A percentile compares a stretch with the other conserved stretches of the same genome.
Evolutionary conservation across 768 basidiomycete genomes (phyloP).

Genomic region (Tricholoma saponaceum): DNA sequence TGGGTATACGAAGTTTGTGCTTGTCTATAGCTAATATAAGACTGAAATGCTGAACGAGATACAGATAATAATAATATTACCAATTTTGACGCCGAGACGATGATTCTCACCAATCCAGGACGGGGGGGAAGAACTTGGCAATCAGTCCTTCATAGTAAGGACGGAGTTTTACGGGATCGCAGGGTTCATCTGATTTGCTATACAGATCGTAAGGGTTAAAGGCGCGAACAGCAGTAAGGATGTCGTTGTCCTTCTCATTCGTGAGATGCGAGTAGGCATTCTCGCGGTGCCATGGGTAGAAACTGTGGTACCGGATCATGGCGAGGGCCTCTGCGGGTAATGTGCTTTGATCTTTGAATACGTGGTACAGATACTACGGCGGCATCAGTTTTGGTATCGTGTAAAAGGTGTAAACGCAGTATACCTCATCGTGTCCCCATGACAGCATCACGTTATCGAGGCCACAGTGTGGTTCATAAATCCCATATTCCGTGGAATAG

Average conservation of each 20-base stretch:
- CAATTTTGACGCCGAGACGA: background rate
- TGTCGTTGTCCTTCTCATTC: slow-evolving; percentile 61
- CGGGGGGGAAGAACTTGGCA: slow-evolving; percentile 78
- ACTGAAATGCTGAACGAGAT: background rate
- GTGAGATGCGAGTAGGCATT: slow-evolving; percentile 78
- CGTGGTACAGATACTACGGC: slow-evolving; percentile 73
- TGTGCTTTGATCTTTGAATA: slow-evolving; percentile 77
- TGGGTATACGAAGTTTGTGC: background rate
- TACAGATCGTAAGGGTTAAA: slow-evolving; percentile 97
- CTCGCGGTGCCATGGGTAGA: slow-evolving; percentile 95
- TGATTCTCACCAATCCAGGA: slow-evolving; percentile 71
- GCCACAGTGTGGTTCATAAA: slow-evolving; percentile 76
- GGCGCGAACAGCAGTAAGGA: slow-evolving; percentile 70
- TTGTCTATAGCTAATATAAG: background rate
- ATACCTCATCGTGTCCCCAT: slow-evolving; percentile 91
- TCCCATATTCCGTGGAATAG: slow-evolving; percentile 67
- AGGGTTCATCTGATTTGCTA: slow-evolving; percentile 77
- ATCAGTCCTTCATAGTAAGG: slow-evolving; percentile 86
- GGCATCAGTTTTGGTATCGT: background rate
- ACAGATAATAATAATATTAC: background rate
- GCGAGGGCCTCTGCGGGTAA: slow-evolving; percentile 80
- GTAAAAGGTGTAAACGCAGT: background rate
- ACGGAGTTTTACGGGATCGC: slow-evolving; percentile 55
- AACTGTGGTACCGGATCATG: slow-evolving; percentile 94
- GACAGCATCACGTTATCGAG: slow-evolving; percentile 84